phyloP scores from a whole-genome alignment of 768 basidiomycete genomes.

The Psilocybe tampanensis region DNA sequence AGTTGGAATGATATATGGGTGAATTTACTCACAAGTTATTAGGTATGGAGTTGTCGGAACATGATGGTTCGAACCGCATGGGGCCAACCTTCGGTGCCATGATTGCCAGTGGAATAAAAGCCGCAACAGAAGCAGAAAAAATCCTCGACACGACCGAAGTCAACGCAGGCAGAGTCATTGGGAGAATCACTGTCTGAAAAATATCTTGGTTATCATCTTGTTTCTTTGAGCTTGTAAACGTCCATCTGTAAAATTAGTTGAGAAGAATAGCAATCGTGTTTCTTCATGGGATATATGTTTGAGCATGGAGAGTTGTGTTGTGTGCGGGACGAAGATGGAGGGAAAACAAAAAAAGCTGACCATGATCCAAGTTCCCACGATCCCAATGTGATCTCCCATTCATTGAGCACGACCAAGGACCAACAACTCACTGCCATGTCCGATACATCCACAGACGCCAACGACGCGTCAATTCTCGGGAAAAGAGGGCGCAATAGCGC shows the following conservation, averaged over 20 bases:
- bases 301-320: not conserved
- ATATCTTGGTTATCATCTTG: not conserved
- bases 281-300: not conserved
- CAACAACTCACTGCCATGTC: conserved; percentile 13
- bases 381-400: not conserved
- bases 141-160: conserved; percentile 51
- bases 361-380: conserved; percentile 3
- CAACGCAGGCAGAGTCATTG: conserved; percentile 58
- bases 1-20: too few species aligned
- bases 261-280: not conserved
- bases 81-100: conserved; percentile 81
- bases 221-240: too few species aligned
- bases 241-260: not conserved
- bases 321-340: not conserved
- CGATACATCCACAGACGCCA: conserved; percentile 31
- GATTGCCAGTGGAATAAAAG: conserved; percentile 77
- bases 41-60: conserved; percentile 86
- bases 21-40: conserved; percentile 1
- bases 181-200: conserved; percentile 23
- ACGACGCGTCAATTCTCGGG: conserved; percentile 59
- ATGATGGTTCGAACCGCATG: conserved; percentile 80
- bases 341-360: not conserved
- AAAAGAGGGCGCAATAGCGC: conserved; percentile 56
- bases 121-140: conserved; percentile 64
- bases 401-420: not conserved